Percentiles rank a stretch among this genome's conserved stretches.
These are phyloP conservation scores for Verruconis gallopava DNA, from an alignment of 2,329 filamentous ascomycete genomes.

Conservation along the genomic window DNA sequence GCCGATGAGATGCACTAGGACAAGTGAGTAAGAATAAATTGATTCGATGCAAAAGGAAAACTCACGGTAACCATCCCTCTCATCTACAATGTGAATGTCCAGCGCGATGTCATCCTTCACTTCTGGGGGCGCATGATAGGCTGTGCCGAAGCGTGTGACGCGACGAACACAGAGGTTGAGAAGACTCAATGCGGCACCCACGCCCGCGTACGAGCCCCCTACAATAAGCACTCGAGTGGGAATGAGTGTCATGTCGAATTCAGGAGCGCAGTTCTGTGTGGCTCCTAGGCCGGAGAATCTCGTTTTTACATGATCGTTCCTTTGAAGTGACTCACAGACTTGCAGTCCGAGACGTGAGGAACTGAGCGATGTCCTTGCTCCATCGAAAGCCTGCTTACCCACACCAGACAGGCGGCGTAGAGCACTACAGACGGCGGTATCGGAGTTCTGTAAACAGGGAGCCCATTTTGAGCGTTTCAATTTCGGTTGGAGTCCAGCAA, in stretches of 20 bases:
- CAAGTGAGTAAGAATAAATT: background rate
- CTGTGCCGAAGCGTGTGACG: conserved; percentile 25
- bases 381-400: too few species aligned
- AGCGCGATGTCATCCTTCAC: conserved; percentile 6
- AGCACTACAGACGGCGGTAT: too few species aligned
- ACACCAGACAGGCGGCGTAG: too few species aligned
- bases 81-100: conserved; percentile 53
- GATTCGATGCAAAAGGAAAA: background rate
- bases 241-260: background rate
- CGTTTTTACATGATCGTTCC: too few species aligned
- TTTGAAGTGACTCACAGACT: too few species aligned
- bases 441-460: too few species aligned
- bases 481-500: too few species aligned
- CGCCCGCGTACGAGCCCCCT: conserved; percentile 59
- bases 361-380: too few species aligned
- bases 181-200: conserved; percentile 54
- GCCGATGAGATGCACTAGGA: conserved; percentile 54
- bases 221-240: conserved; percentile 44
- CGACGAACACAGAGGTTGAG: conserved; percentile 50
- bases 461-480: too few species aligned
- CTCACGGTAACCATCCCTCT: conserved; percentile 59
- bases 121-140: conserved; percentile 24
- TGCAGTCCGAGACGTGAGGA: too few species aligned
- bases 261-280: too few species aligned
- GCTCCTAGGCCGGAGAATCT: too few species aligned